Evolutionary conservation across 345 rosid species (phyloP).

Genomic region (Nephelium lappaceum): DNA sequence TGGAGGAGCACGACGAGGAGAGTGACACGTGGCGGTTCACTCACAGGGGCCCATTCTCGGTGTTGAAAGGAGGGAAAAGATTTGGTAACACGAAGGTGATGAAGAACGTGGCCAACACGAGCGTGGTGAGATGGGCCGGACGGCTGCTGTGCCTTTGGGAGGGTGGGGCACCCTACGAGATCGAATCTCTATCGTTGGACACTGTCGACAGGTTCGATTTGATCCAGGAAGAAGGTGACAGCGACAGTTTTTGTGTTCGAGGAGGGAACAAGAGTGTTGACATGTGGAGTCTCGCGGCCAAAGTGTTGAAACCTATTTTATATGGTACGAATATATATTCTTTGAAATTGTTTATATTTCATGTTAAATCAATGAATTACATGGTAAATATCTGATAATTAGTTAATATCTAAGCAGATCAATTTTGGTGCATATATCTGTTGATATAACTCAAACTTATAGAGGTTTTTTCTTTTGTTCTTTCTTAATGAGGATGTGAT

Average conservation of each 20-base stretch:
- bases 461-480: no score
- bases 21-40: conserved; percentile 87
- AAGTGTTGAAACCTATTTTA: conserved; percentile 68
- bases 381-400: no score
- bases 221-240: conserved; percentile 23
- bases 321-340: conserved; percentile 42
- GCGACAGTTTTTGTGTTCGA: neutral
- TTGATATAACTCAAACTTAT: no score
- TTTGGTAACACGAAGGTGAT: conserved; percentile 87
- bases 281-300: conserved; percentile 61
- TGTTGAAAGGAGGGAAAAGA: conserved; percentile 65
- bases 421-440: no score
- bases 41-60: conserved; percentile 84
- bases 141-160: conserved; percentile 87
- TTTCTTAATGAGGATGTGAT: no score
- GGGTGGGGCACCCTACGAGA: conserved; percentile 90
- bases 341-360: no score
- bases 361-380: no score
- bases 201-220: conserved; percentile 59
- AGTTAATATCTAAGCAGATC: no score
- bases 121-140: conserved; percentile 80
- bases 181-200: conserved; percentile 67
- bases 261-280: conserved; percentile 19
- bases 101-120: conserved; percentile 94
- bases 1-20: conserved; percentile 67